These are phyloP conservation scores for Tetrapyrgos nigripes DNA, from an alignment of 1,284 basidiomycete genomes.

Conservation along the genomic window DNA sequence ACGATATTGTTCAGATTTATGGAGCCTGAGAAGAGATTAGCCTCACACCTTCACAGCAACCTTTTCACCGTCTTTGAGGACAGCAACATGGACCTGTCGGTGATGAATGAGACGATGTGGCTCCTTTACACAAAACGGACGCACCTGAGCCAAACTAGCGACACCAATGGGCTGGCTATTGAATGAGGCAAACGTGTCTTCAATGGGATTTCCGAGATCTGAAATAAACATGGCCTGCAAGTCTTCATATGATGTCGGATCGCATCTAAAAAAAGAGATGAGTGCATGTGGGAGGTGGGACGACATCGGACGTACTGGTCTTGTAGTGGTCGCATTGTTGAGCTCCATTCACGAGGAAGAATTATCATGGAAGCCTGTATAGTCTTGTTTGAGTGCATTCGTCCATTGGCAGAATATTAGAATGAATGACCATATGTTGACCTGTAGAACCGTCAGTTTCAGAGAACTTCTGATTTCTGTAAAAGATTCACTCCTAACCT, in stretches of 20 bases:
- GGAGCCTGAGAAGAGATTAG: not conserved
- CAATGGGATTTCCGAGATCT: constrained; percentile 73
- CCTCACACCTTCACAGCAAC: constrained; percentile 88
- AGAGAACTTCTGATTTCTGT: too few relatives aligned
- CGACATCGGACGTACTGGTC: constrained; percentile 53
- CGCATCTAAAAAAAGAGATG: constrained; percentile 80
- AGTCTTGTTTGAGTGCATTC: not conserved
- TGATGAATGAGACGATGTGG: not conserved
- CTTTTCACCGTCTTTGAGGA: constrained; percentile 69
- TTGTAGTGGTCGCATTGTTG: constrained; percentile 56
- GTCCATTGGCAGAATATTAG: not conserved
- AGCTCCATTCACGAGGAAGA: constrained; percentile 85
- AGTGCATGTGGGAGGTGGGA: constrained; percentile 20
- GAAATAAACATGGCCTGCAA: constrained; percentile 73
- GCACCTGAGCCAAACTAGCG: constrained; percentile 89
- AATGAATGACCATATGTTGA: not conserved
- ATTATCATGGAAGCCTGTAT: constrained; percentile 32
- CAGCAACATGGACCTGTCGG: constrained; percentile 74
- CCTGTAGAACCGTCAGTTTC: constrained; percentile 48
- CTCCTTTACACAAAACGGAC: not conserved
- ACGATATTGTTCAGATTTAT: not conserved
- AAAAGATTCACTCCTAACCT: too few relatives aligned
- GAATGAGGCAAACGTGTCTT: constrained; percentile 82
- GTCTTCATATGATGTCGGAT: constrained; percentile 76
- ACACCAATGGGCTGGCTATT: constrained; percentile 93